phyloP scores from a whole-genome alignment of 2,329 filamentous ascomycete genomes.

The Botrytis elliptica region DNA sequence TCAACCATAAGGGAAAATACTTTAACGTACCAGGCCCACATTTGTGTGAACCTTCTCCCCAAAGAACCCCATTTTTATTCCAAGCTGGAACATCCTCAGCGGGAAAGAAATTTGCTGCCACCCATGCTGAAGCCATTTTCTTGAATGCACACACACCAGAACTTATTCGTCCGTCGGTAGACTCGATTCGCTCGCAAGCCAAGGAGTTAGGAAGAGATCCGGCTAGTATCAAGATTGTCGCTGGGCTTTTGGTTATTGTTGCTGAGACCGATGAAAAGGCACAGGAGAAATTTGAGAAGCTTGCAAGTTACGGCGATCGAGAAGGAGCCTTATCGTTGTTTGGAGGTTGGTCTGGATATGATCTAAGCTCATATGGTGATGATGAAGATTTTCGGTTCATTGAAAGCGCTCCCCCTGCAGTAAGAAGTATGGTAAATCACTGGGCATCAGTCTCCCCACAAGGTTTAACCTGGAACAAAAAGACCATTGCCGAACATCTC shows the following conservation, averaged over 20 bases:
- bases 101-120: slow-evolving; percentile 65
- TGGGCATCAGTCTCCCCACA: slow-evolving; percentile 45
- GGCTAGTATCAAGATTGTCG: slow-evolving; percentile 63
- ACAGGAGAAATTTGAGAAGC: slow-evolving; percentile 60
- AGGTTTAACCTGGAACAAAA: slow-evolving; percentile 42
- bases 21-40: slow-evolving; percentile 65
- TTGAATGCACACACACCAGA: slow-evolving; percentile 63
- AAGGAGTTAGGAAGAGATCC: slow-evolving; percentile 55
- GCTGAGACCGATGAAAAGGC: slow-evolving; percentile 67
- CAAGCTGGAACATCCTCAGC: slow-evolving; percentile 68
- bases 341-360: slow-evolving; percentile 72
- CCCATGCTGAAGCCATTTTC: slow-evolving; percentile 71
- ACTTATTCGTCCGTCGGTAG: slow-evolving; percentile 60
- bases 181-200: slow-evolving; percentile 57
- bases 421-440: slow-evolving; percentile 48
- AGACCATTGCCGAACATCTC: slow-evolving; percentile 34
- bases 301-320: slow-evolving; percentile 58
- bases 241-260: slow-evolving; percentile 63
- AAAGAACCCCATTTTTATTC: slow-evolving; percentile 41
- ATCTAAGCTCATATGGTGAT: slow-evolving; percentile 58
- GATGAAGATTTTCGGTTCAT: slow-evolving; percentile 62
- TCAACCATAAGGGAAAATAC: slow-evolving; percentile 64
- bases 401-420: slow-evolving; percentile 46
- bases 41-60: slow-evolving; percentile 51
- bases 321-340: slow-evolving; percentile 70